Percentiles rank a stretch among this genome's conserved stretches.
These are phyloP conservation scores for Colletotrichum siamense DNA, from an alignment of 2,329 filamentous ascomycete species.

Conservation along the genomic window DNA sequence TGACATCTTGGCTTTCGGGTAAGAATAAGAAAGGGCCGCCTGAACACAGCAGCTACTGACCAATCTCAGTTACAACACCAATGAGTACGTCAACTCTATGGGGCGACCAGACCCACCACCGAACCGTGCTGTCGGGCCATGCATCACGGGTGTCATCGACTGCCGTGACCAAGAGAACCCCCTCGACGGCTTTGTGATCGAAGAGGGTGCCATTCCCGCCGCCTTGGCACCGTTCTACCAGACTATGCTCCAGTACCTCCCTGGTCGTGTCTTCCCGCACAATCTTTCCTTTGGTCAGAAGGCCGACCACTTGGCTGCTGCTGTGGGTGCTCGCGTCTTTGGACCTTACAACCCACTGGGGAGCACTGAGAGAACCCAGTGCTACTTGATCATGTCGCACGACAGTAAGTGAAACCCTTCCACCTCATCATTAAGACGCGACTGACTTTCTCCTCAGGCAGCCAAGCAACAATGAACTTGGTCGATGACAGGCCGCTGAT, in stretches of 20 bases:
- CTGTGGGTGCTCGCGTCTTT: constrained; percentile 56
- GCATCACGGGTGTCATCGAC: constrained; percentile 68
- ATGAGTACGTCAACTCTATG: constrained; percentile 60
- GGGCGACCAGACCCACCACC: constrained; percentile 53
- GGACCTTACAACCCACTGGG: constrained; percentile 63
- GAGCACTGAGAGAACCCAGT: constrained; percentile 63
- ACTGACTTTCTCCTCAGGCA: constrained; percentile 31
- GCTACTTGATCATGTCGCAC: constrained; percentile 72
- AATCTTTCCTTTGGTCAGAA: constrained; percentile 43
- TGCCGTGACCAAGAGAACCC: constrained; percentile 58
- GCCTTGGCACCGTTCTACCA: constrained; percentile 62
- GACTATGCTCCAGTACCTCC: constrained; percentile 59
- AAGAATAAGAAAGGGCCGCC: constrained; percentile 23
- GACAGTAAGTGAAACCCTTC: constrained; percentile 46
- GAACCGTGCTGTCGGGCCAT: constrained; percentile 63
- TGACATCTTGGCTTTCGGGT: constrained; percentile 70
- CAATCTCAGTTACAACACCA: constrained; percentile 59
- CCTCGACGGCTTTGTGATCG: constrained; percentile 66
- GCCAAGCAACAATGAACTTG: constrained; percentile 64
- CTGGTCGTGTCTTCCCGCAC: constrained; percentile 46
- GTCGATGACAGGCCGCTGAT: constrained; percentile 64
- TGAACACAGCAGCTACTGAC: constrained; percentile 19
- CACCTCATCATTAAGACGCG: accelerated
- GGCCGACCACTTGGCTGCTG: constrained; percentile 51
- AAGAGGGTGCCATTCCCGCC: constrained; percentile 66